A percentile compares a stretch with the other conserved stretches of the same genome.
These are phyloP conservation scores for Lablab purpureus DNA, from an alignment of 306 rosid species.

Conservation along the genomic window DNA sequence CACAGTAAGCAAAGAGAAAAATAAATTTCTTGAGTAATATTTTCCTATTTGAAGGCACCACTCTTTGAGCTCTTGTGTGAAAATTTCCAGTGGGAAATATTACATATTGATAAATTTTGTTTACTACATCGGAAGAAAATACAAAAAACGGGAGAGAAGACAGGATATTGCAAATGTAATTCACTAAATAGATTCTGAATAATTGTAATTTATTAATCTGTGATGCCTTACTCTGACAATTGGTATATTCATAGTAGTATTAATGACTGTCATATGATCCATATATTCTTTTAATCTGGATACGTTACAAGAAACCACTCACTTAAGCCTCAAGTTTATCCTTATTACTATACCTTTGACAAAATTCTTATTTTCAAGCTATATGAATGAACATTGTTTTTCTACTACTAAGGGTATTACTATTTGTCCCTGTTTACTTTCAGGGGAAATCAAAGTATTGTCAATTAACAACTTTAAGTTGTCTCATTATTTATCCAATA, in stretches of 20 bases:
- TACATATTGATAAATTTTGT: not conserved
- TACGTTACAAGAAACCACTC: not conserved
- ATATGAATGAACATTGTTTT: conserved; percentile 4
- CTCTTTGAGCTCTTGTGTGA: not conserved
- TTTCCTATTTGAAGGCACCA: not conserved
- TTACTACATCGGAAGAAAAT: conserved; percentile 15
- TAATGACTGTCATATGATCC: not conserved
- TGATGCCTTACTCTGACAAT: not conserved
- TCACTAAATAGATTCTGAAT: not conserved
- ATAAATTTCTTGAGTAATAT: not conserved
- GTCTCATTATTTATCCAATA: conserved; percentile 16
- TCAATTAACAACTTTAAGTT: conserved; percentile 14
- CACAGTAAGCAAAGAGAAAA: not conserved
- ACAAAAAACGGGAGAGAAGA: not conserved
- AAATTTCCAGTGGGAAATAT: not conserved
- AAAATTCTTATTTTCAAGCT: conserved; percentile 12
- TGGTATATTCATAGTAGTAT: not conserved
- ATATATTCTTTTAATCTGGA: not conserved
- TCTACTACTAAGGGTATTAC: not conserved
- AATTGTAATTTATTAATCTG: not conserved
- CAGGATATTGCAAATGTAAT: conserved; percentile 10
- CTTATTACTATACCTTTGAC: not conserved
- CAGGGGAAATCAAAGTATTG: not conserved
- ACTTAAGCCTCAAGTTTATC: not conserved
- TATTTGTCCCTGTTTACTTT: conserved; percentile 2